Base-by-base conservation (phyloP, 306 rosid genomes). In the Dryas octopetala region DNA sequence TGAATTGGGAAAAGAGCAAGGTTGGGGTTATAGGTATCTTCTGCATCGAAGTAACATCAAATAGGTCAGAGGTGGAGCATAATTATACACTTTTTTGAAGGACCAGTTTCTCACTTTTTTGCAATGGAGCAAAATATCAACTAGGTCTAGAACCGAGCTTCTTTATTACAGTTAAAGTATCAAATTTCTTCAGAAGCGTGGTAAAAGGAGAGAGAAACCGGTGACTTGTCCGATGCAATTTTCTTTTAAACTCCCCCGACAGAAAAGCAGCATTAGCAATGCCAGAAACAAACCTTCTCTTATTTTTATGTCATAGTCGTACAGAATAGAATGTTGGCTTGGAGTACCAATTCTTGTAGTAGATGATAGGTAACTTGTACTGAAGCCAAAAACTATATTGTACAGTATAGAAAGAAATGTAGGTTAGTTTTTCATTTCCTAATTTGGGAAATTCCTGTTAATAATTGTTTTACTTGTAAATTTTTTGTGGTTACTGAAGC, bases 1-100 rank as follows among this genome's bases (percentile, higher is more conserved):
- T 60, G 88, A 89, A 78, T 70, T 76, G 15, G 93, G 89, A 62
- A 90, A 85, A 79, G 89, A 81, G 62, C 85, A 76, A 44, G 91
- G 96, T 54, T 89, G 96, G 97, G 93, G 91, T 71, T 83, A 80
- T 50, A 84, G 93, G 9, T 83, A 92, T 81, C 78, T 90, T 79
- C 82, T 95, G 82, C 98, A 90, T 82, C 90, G 85, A 74, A 74
- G 85, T 71, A 83, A 76, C 70, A 74, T 89, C 43, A 93, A 84
- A 74, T 80, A 82, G 81, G 51, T 49, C 7, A 47, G 49, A 16
- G 49, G 53, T 19, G 49, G 70, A 32, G 57, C 70, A 48, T 45
- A 26, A 14, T 44, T 74, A 16, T 4, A 60, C 44, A 60, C 19
- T 69, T 13, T 6, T 41, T 64, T 74, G 64, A 44, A 40, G 64